Base-by-base conservation (phyloP, 1,139 yeast species). In the Candida anutae region DNA sequence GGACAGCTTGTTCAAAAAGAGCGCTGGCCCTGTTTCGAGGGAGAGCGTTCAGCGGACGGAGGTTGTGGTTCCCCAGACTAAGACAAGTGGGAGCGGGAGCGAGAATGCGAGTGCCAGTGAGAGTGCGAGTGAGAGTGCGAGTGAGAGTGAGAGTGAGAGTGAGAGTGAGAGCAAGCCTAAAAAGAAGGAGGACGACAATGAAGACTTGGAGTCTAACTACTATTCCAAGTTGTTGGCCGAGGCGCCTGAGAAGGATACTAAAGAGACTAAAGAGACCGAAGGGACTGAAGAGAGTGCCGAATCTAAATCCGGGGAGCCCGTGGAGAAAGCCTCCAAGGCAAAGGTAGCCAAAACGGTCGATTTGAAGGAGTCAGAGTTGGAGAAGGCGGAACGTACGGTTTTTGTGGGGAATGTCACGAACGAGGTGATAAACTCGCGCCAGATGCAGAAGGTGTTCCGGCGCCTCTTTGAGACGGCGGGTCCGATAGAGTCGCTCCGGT, bases 381-480 rank as follows among this genome's bases (percentile, higher is more conserved):
- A 74, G 42, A 84, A 87, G 53, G 94, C 95, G 2, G 90, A 84
- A 43, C 70, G 80, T 43, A 90, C 98, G 0, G 63, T 88, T 1
- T 93, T 93, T 48, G 79, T 93, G 9, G 97, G 97, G 26, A 93
- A 93, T 52, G 74, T 90, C 14, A 73, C 84, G 13, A 59, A 76
- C 20, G 46, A 62, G 2, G 87, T 77, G 3, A 72, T 87, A 33
- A 69, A 80, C 2, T 71, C 76, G 25, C 87, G 84, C 50, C 53
- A 62, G 28, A 53, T 62, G 15, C 74, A 74, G 43, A 82, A 77
- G 46, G 54, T 62, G 33, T 79, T 88, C 55, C 82, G 83, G 51
- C 62, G 62, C 36, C 56, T 71, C 14, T 81, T 87, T 39, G 43
- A 65, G 9, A 52, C 68, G 21, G 59, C 55, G 38, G 94, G 93